Conservation (phyloP, 805 yeast species). For the Ogataea minuta region DNA sequence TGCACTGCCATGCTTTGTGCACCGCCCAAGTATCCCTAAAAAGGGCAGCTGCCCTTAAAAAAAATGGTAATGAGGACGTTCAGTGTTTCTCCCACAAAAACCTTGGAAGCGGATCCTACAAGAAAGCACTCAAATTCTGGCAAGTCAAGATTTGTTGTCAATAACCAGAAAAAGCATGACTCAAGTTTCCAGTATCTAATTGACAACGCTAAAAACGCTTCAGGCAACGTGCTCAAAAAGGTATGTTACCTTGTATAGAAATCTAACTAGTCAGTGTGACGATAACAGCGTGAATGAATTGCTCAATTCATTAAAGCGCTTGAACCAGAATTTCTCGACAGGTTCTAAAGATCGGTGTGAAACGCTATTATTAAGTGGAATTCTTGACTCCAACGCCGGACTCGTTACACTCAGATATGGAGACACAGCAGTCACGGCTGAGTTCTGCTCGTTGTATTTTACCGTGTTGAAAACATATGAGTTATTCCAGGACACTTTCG, state of each 20-base stretch:
- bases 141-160: conserved; percentile 11
- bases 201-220: conserved; percentile 13
- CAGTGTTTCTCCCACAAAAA: conserved; percentile 13
- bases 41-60: conserved; percentile 1
- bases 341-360: conserved; percentile 15
- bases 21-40: conserved; percentile 3
- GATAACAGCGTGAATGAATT: conserved; percentile 14
- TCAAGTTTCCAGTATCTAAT: conserved; percentile 22
- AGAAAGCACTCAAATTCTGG: conserved; percentile 6
- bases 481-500: conserved; percentile 17
- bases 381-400: conserved; percentile 11
- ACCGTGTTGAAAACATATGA: conserved; percentile 15
- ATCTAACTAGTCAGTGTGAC: conserved; percentile 13
- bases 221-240: conserved; percentile 7
- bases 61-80: conserved; percentile 11
- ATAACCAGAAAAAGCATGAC: conserved; percentile 17
- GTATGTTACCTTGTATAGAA: conserved; percentile 8
- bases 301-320: conserved; percentile 13
- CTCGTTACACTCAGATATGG: conserved; percentile 11
- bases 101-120: conserved; percentile 2
- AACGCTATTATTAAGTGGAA: conserved; percentile 13
- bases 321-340: conserved; percentile 19
- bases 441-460: conserved; percentile 12
- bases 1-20: conserved; percentile 9
- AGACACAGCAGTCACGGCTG: conserved; percentile 14